These are phyloP conservation scores for Aspergillus proliferans DNA, from an alignment of 2,329 filamentous ascomycete genomes.

Conservation along the genomic window DNA sequence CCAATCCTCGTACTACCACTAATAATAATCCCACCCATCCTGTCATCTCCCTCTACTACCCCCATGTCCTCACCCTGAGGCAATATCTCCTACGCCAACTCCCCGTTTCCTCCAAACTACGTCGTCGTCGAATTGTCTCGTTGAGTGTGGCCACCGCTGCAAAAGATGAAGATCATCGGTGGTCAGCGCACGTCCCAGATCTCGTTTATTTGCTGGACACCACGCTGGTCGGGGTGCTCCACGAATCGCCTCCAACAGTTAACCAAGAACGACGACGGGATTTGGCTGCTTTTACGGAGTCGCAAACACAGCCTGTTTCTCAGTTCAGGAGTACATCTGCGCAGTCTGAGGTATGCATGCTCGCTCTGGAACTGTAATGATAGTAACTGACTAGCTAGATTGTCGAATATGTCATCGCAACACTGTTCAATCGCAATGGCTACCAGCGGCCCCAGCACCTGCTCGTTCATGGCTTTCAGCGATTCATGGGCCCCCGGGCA, in stretches of 20 bases:
- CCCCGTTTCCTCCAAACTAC: conserved; percentile 56
- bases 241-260: conserved; percentile 24
- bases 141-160: conserved; percentile 14
- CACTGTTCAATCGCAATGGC: conserved; percentile 60
- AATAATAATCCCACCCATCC: conserved; percentile 43
- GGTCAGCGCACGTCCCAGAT: conserved; percentile 2
- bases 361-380: not conserved
- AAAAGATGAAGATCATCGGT: conserved; percentile 5
- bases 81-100: conserved; percentile 63
- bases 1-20: not conserved
- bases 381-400: conserved; percentile 45
- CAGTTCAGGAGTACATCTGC: conserved; percentile 41
- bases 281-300: conserved; percentile 59
- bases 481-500: conserved; percentile 29
- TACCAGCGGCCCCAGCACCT: conserved; percentile 61
- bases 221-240: conserved; percentile 56
- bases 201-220: conserved; percentile 61
- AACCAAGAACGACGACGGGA: conserved; percentile 45
- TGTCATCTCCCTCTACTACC: conserved; percentile 64
- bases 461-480: conserved; percentile 76
- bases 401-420: conserved; percentile 70
- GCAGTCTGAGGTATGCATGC: conserved; percentile 56
- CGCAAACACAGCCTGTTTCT: conserved; percentile 40
- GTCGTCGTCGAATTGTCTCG: conserved; percentile 41
- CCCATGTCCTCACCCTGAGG: conserved; percentile 59